A percentile compares a stretch with the other conserved stretches of the same genome.
phyloP scores from a whole-genome alignment of 305 asterid species.

The Fraxinus sp. region DNA sequence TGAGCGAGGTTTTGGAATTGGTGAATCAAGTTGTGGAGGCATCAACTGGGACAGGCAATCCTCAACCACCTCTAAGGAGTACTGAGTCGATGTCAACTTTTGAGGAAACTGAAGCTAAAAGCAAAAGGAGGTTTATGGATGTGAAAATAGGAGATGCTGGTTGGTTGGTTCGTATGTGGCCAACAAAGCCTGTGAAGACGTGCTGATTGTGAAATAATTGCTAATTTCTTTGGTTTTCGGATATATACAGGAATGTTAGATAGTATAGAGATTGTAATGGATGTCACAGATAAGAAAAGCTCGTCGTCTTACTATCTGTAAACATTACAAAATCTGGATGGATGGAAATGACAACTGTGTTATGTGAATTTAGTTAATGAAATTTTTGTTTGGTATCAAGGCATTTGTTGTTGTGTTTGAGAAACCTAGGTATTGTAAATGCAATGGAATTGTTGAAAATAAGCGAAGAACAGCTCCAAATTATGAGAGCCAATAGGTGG shows the following conservation, averaged over 20 bases:
- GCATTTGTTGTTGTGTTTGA: not conserved
- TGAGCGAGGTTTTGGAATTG: conserved; percentile 85
- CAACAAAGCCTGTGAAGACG: conserved; percentile 52
- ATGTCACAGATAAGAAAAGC: not conserved
- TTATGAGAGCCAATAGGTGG: not conserved
- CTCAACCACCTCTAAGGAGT: conserved; percentile 48
- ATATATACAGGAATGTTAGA: conserved; percentile 5
- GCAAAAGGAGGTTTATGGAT: not conserved
- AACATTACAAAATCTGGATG: not conserved
- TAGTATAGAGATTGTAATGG: conserved; percentile 2
- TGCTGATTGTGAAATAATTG: conserved; percentile 35
- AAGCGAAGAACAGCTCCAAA: not conserved
- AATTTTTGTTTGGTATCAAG: not conserved
- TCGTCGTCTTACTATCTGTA: not conserved
- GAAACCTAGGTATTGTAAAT: not conserved
- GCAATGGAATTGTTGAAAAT: not conserved
- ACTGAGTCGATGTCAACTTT: conserved; percentile 21
- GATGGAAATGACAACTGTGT: conserved; percentile 11
- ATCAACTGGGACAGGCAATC: conserved; percentile 42
- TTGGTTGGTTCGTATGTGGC: conserved; percentile 58
- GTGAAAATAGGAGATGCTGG: conserved; percentile 41
- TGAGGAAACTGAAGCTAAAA: not conserved
- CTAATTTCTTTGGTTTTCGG: not conserved
- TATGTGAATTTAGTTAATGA: not conserved
- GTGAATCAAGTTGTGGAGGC: conserved; percentile 59